A percentile compares a stretch with the other conserved stretches of the same genome.
Conservation (phyloP, 2,329 filamentous ascomycete species). For the Phyllosticta citrichinensis region DNA sequence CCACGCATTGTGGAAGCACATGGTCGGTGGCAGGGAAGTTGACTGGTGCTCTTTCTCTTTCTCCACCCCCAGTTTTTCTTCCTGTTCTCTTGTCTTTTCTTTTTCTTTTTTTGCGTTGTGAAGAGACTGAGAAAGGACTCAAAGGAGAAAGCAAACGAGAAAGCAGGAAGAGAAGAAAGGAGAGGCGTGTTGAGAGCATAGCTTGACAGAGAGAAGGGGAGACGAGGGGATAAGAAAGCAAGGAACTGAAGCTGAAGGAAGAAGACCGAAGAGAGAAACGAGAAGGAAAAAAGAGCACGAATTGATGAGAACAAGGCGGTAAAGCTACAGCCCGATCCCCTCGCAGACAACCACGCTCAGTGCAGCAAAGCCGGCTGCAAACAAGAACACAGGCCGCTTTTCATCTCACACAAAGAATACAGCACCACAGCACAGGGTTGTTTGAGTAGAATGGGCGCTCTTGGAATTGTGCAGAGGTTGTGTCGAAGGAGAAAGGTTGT, state of each 20-base stretch:
- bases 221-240: neutral
- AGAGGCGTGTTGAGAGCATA: neutral
- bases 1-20: neutral
- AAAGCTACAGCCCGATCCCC: too few relatives aligned
- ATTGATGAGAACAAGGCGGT: too few relatives aligned
- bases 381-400: neutral
- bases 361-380: too few relatives aligned
- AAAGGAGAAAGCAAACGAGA: neutral
- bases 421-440: neutral
- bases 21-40: neutral
- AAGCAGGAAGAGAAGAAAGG: neutral
- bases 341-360: too few relatives aligned
- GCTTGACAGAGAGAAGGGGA: neutral
- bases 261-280: neutral
- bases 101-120: neutral
- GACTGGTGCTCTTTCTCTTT: neutral
- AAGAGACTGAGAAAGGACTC: neutral
- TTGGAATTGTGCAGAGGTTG: neutral
- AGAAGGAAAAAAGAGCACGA: neutral
- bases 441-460: neutral
- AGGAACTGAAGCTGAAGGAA: neutral
- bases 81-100: neutral
- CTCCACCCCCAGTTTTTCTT: neutral
- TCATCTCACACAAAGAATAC: slow-evolving; percentile 5
- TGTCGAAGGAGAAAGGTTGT: neutral